Base-by-base conservation (phyloP, 2,329 filamentous ascomycete species). In the Fusarium torulosum region DNA sequence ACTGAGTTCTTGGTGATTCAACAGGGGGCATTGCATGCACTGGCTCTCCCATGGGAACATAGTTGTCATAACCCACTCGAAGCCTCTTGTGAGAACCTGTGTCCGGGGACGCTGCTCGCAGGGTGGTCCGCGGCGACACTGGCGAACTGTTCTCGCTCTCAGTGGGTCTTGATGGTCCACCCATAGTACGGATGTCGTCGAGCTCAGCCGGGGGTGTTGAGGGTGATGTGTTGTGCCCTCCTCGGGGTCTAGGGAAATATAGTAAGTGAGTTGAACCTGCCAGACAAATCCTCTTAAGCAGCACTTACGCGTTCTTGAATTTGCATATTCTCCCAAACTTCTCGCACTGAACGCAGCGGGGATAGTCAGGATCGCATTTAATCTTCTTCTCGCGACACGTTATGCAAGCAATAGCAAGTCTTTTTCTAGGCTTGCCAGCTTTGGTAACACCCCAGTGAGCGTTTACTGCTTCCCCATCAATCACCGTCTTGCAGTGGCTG, bases 331-430 rank as follows among this genome's bases (percentile, higher is more conserved):
- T 87, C 56, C 94, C 93, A 75, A 95, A 95, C 80, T 97, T 97
- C 76, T 96, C 91, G 77, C 94, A 97, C 79, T 97, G 94, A 53
- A 94, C 87, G 73, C 94, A 97, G 71, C 93, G 93, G 38, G 92
- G 92, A 68, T 88, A 91, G 72, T 94, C 93, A 2, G 94, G 94
- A 69, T 97, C 93, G 75, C 94, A 97, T 79, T 97, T 97, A 81
- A 97, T 97, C 84, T 97, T 97, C 88, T 97, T 97, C 80, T 97
- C 94, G 50, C 94, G 88, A 77, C 94, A 97, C 14, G 93, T 96
- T 59, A 97, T 85, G 75, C 94, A 97, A n/a, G 93, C 93, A 76
- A 97, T 94, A 23, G 94, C 94, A 57, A 97, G 84, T 57, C 94
- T 86, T 81, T 97, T 97, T 70, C 94, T 88, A 46, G 94, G 94